phyloP scores from a whole-genome alignment of 2,329 filamentous ascomycete genomes.

The Hypoxylon sp. region DNA sequence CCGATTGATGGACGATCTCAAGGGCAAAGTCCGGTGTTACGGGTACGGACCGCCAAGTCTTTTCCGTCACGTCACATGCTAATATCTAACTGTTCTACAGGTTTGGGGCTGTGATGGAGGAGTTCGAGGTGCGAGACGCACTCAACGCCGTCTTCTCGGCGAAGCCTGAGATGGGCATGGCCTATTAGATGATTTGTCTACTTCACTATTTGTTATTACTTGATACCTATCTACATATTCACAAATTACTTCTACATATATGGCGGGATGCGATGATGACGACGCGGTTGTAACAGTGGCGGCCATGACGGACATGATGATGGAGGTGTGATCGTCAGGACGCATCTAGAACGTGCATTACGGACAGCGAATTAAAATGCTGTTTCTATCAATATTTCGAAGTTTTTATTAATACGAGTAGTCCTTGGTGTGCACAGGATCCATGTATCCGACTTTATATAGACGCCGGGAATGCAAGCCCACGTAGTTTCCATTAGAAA shows the following conservation, averaged over 20 bases:
- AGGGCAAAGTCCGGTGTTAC: slow-evolving; percentile 89
- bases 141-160: slow-evolving; percentile 77
- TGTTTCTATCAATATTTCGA: slow-evolving; percentile 8
- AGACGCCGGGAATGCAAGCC: background rate
- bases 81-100: slow-evolving; percentile 56
- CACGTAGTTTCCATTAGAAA: slow-evolving; percentile 3
- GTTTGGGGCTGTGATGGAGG: slow-evolving; percentile 75
- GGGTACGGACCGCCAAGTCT: slow-evolving; percentile 72
- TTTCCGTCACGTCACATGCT: background rate
- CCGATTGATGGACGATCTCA: slow-evolving; percentile 79
- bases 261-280: slow-evolving; percentile 21
- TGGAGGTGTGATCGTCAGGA: slow-evolving; percentile 10
- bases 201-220: background rate
- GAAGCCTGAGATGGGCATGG: slow-evolving; percentile 61
- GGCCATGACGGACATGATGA: slow-evolving; percentile 13
- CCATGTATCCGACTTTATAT: background rate
- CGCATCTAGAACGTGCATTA: slow-evolving; percentile 20
- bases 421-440: background rate
- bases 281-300: slow-evolving; percentile 12
- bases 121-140: slow-evolving; percentile 82
- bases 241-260: background rate
- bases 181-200: slow-evolving; percentile 36
- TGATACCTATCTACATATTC: slow-evolving; percentile 1
- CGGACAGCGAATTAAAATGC: slow-evolving; percentile 4
- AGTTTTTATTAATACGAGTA: background rate